Conservation (phyloP, 495 filamentous ascomycete genomes). For the Penicillium crystallinum region DNA sequence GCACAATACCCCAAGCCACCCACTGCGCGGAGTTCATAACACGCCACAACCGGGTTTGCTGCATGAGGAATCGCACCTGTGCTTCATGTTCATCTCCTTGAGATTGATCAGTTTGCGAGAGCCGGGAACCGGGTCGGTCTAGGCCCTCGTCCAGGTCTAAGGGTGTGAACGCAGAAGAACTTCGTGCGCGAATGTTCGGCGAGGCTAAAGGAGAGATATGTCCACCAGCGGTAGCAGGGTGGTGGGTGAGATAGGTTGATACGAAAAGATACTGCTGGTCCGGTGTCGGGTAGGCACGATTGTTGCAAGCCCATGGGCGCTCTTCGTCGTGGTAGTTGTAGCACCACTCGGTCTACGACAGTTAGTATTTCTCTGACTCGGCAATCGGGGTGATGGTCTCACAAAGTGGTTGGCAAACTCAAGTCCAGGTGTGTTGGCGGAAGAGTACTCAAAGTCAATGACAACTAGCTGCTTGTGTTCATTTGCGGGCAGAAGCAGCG, state of each 20-base stretch:
- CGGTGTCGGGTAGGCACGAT: constrained; percentile 64
- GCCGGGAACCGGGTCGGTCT: constrained; percentile 16
- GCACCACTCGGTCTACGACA: constrained; percentile 75
- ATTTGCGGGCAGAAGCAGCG: constrained; percentile 80
- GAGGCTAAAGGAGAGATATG: constrained; percentile 52
- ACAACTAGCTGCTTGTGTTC: constrained; percentile 93
- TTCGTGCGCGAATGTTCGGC: constrained; percentile 34
- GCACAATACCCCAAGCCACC: constrained; percentile 94
- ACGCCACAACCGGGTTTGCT: constrained; percentile 80
- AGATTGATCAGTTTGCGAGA: constrained; percentile 48
- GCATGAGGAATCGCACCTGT: constrained; percentile 61
- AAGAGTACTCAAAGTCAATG: constrained; percentile 98
- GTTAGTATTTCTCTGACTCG: constrained; percentile 2
- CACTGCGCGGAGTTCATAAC: constrained; percentile 83
- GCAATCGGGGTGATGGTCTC: constrained; percentile 18
- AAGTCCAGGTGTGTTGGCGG: constrained; percentile 76
- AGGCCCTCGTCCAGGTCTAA: constrained; percentile 32
- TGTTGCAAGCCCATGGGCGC: constrained; percentile 60
- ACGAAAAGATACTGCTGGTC: constrained; percentile 84
- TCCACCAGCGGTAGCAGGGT: constrained; percentile 49
- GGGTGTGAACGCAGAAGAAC: constrained; percentile 27
- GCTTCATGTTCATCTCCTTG: constrained; percentile 56
- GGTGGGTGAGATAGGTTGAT: constrained; percentile 79
- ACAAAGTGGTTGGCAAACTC: constrained; percentile 99
- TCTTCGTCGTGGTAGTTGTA: constrained; percentile 85